Evolutionary conservation across 768 basidiomycete species (phyloP).

Genomic region (Pleurotus giganteus): DNA sequence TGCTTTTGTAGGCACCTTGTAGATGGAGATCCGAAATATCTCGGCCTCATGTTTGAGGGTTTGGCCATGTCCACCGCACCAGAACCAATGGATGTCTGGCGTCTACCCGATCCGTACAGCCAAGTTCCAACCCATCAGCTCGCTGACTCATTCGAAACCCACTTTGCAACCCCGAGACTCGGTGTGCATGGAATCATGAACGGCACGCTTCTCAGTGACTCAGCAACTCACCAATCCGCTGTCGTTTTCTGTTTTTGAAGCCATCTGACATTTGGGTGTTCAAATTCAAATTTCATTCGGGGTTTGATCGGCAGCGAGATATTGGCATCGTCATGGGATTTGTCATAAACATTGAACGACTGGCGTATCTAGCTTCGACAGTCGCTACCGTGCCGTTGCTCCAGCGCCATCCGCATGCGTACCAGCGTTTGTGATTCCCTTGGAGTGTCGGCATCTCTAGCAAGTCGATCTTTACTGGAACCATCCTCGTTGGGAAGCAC

Average conservation of each 20-base stretch:
- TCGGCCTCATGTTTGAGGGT: background rate
- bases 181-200: background rate
- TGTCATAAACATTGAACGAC: too few species aligned
- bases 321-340: too few species aligned
- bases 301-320: constrained; percentile 1
- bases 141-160: background rate
- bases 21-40: background rate
- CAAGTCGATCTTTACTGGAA: too few species aligned
- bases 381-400: too few species aligned
- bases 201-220: background rate
- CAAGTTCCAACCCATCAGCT: background rate
- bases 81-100: background rate
- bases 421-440: too few species aligned
- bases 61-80: background rate
- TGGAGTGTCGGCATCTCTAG: too few species aligned
- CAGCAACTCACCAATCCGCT: background rate
- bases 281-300: background rate
- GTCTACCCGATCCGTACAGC: background rate
- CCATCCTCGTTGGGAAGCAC: too few species aligned
- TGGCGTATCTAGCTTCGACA: too few species aligned
- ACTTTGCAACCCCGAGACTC: background rate
- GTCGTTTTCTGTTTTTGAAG: background rate
- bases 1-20: background rate
- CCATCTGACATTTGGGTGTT: background rate
- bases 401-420: too few species aligned